Base-by-base conservation (phyloP, 805 yeast species). In the Kuraishia piskuri region DNA sequence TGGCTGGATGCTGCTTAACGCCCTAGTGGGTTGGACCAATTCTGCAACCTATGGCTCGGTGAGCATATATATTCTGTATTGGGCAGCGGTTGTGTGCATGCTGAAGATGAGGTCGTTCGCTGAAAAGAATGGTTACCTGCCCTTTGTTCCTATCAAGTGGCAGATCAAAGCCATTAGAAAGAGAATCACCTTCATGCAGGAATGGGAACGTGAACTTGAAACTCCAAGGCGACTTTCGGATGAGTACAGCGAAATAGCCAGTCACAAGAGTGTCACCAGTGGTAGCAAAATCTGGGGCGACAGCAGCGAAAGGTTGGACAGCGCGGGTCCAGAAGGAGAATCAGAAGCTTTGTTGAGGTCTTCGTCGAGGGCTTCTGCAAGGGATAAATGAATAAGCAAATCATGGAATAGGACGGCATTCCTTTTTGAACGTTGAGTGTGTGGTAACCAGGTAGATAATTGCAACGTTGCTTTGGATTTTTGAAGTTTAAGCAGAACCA, bases 21-120 rank as follows among this genome's bases (percentile, higher is more conserved):
- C 96, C 1, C 73, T 90, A 4, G 76, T 90, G 51, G 97, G 97
- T 1, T 90, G 97, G 97, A 90, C 94, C 14, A 90, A 90, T 66
- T 82, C 91, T 57, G 97, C 96, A 2, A 90, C 97, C 0, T 88
- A 86, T 63, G 96, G 95, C 3, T 87, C 96, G 21, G 90, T 90
- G 0, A 66, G 77, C 4, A 79, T 90, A 50, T 90, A 90, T 69
- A 77, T 79, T 56, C 53, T 74, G 0, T 90, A 85, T 67, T 90
- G 97, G 97, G 26, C 72, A 1, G 65, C 69, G 2, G 74, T 80
- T 8, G 72, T 85, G 25, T 58, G 68, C 1, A 57, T 74, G 54
- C 66, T 88, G 52, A 68, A 69, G 51, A 63, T 72, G 23, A 70
- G 69, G 56, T 52, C 69, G 19, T 66, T 61, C 52, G 88, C 84